Conservation (phyloP, 148 eudicot genomes). For the Camellia sinensis region DNA sequence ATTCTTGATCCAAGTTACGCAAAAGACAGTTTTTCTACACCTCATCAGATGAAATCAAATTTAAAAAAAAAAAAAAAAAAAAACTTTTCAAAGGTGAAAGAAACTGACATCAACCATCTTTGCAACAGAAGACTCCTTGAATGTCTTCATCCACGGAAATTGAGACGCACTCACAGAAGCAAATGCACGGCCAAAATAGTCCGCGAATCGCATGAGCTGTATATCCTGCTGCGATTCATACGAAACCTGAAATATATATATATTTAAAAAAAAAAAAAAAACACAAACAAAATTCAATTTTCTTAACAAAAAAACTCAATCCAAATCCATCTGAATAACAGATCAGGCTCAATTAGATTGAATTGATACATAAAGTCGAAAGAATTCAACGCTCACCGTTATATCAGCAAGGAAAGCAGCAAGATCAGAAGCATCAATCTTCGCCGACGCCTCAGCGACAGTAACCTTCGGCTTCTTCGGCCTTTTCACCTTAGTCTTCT, state of each 20-base stretch:
- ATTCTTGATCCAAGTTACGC: not conserved
- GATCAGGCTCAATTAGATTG: not conserved
- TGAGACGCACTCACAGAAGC: conserved; percentile 48
- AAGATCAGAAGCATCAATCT: conserved; percentile 54
- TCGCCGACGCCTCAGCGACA: conserved; percentile 49
- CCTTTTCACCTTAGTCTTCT: conserved; percentile 37
- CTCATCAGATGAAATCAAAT: not conserved
- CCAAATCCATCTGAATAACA: not conserved
- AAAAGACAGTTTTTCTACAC: not conserved
- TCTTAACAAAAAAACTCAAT: not conserved
- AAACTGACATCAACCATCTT: conserved; percentile 58
- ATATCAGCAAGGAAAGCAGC: conserved; percentile 39
- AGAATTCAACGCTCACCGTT: conserved; percentile 26
- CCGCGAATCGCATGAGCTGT: conserved; percentile 61
- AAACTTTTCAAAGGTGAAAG: not conserved
- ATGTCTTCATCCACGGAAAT: conserved; percentile 60
- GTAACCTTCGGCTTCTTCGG: conserved; percentile 51
- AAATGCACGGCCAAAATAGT: conserved; percentile 60
- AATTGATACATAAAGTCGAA: not conserved
- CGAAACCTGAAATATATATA: conserved; percentile 23
- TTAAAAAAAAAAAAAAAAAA: not conserved
- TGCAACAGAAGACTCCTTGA: conserved; percentile 53
- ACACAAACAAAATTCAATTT: not conserved
- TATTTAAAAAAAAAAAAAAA: too few species aligned
- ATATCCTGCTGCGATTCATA: conserved; percentile 56